phyloP scores from a whole-genome alignment of 108 stramenopile genomes.

The Fragilariopsis cylindrus region DNA sequence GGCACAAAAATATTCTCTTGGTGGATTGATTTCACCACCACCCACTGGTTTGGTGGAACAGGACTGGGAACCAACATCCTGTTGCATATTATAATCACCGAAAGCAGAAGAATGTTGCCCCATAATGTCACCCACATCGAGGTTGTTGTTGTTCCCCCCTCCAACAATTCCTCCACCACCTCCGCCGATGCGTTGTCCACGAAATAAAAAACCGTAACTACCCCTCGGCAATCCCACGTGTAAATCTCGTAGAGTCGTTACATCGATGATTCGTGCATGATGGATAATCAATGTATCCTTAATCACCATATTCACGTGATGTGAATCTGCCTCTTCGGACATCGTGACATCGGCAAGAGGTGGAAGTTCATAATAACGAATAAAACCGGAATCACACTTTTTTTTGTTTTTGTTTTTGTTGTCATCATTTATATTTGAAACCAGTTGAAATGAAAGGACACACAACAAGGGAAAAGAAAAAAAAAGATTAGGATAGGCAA shows the following conservation, averaged over 20 bases:
- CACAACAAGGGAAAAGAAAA: background rate
- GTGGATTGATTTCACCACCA: conserved; percentile 20
- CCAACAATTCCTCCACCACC: background rate
- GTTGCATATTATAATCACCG: conserved; percentile 11
- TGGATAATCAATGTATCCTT: conserved; percentile 51
- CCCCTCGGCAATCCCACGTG: conserved; percentile 80
- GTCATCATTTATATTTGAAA: too few relatives aligned
- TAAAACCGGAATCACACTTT: conserved; percentile 59
- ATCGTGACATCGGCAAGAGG: conserved; percentile 37
- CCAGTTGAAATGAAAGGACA: background rate
- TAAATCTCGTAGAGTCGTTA: conserved; percentile 75
- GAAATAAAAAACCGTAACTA: conserved; percentile 79
- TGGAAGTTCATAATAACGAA: conserved; percentile 83
- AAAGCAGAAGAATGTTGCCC: background rate
- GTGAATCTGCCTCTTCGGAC: conserved; percentile 33
- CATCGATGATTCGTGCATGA: conserved; percentile 80
- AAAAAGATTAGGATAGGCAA: background rate
- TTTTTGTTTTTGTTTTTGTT: background rate
- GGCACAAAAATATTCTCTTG: conserved; percentile 80
- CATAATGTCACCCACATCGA: background rate
- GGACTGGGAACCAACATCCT: background rate
- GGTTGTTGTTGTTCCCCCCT: background rate
- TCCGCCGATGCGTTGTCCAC: conserved; percentile 49
- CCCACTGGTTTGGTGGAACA: conserved; percentile 2
- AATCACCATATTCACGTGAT: conserved; percentile 49